Base-by-base conservation (phyloP, 331 rosid genomes). In the Rosa hybrid region DNA sequence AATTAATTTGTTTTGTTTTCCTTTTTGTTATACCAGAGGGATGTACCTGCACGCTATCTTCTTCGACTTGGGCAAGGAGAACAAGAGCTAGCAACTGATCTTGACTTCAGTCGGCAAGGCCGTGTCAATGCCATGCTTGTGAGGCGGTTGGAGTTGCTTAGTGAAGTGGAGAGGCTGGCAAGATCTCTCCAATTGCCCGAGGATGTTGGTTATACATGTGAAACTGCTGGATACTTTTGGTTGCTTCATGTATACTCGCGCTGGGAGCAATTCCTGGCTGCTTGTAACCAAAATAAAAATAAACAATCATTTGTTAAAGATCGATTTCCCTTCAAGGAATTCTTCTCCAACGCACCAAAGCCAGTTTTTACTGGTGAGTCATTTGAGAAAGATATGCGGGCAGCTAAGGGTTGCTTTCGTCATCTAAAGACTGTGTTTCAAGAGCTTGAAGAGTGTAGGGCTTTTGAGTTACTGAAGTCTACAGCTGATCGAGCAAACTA, bases 21-120 rank as follows among this genome's bases (percentile, higher is more conserved):
- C 74, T 68, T 11, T 63, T 69, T 74, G 48, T 57, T 77, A 62
- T 85, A 81, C 81, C 80, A 93, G 99, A 95, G 99, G 90, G 99
- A 93, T 86, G 96, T 95, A n/a, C 99, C 99, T 42, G 98, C 99
- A 71, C 97, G 98, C 44, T 95, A 95, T 93, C 97, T 95, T 65
- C 99, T 95, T 81, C 92, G 99, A 74, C 99, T 95, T 88, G 99
- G 99, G 84, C 98, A 95, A 86, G 99, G 99, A 80, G 99, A 95
- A 77, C 99, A 93, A 83, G 99, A 95, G 89, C 92, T 95, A 53
- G 99, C 97, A 67, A 95, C 99, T 49, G 99, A 95, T 87, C 98
- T 93, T 75, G 99, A 95, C 85, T 95, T 95, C 86, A 95, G 98
- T 80, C 86, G 99, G 81, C 99, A 93, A 86, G 99, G 99, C 38